These are phyloP conservation scores for Lentinus brumalis DNA, from an alignment of 768 basidiomycete species.

Conservation along the genomic window DNA sequence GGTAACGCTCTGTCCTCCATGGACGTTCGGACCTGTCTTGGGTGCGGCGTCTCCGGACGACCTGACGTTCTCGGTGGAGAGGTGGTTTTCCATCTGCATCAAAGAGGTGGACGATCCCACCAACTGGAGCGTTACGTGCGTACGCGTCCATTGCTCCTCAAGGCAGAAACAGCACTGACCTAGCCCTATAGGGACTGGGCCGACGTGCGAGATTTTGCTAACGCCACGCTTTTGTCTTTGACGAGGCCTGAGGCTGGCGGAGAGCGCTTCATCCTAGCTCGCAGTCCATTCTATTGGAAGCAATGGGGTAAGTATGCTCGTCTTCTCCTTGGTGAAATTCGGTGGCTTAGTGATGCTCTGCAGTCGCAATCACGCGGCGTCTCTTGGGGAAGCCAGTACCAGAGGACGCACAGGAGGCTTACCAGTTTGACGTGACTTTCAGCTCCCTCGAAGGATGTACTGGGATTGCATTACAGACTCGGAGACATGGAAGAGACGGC, in stretches of 20 bases:
- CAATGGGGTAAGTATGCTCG: constrained; percentile 9
- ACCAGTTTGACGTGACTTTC: background rate
- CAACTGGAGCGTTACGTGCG: background rate
- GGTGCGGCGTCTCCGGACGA: constrained; percentile 21
- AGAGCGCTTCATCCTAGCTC: constrained; percentile 37
- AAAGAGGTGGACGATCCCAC: constrained; percentile 6
- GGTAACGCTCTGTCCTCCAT: constrained; percentile 39
- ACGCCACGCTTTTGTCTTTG: constrained; percentile 15
- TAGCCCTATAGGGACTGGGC: constrained; percentile 14
- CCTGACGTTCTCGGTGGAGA: constrained; percentile 43
- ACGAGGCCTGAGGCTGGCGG: constrained; percentile 34
- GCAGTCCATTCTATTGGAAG: constrained; percentile 19
- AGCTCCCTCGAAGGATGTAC: constrained; percentile 3
- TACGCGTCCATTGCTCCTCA: background rate
- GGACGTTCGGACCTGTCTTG: constrained; percentile 25
- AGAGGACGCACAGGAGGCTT: background rate
- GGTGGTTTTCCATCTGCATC: constrained; percentile 38
- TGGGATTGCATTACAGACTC: constrained; percentile 24
- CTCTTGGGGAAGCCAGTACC: background rate
- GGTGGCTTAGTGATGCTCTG: background rate
- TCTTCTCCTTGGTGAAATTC: background rate
- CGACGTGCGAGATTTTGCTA: constrained; percentile 22
- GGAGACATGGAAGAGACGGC: constrained; percentile 21
- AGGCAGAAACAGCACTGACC: background rate
- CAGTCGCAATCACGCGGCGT: background rate